phyloP scores from a whole-genome alignment of 208 protist species.

The Acanthamoeba castellanii region DNA sequence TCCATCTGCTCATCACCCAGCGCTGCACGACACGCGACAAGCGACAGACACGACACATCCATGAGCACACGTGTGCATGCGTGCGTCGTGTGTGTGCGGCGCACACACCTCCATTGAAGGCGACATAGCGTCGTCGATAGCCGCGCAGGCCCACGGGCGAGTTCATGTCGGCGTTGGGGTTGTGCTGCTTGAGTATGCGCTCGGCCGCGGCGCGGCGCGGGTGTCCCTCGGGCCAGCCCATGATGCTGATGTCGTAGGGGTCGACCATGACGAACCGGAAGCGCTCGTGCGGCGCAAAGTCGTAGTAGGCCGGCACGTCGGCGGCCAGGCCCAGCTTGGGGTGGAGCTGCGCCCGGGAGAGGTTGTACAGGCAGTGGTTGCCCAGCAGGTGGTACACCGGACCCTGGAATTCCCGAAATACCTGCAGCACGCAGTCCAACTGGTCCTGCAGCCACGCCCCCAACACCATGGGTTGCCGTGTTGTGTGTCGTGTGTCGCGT shows the following conservation, averaged over 20 bases:
- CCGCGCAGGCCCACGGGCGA: neutral
- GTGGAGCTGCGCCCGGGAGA: neutral
- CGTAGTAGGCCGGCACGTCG: neutral
- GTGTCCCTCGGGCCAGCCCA: neutral
- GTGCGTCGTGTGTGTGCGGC: neutral
- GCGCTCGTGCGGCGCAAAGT: neutral
- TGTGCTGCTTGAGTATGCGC: neutral
- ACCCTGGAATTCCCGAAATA: neutral
- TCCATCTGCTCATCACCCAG: neutral
- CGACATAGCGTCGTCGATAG: neutral
- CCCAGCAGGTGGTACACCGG: slow-evolving; percentile 18
- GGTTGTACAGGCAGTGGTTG: slow-evolving; percentile 19
- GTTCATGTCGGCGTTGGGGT: neutral
- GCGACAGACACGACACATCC: neutral
- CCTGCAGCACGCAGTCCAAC: neutral
- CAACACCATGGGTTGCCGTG: neutral
- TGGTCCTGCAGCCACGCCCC: neutral
- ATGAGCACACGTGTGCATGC: neutral
- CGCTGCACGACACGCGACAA: neutral
- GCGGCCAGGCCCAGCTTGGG: neutral
- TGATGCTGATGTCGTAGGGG: slow-evolving; percentile 21
- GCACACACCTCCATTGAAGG: neutral
- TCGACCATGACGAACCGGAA: slow-evolving; percentile 2
- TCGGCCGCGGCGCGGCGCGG: neutral
- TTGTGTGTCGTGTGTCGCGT: no score